Percentiles rank a stretch among this genome's conserved stretches.
Evolutionary conservation across 2,329 filamentous ascomycete genomes (phyloP).

Genomic region (Trichoderma pleuroti): DNA sequence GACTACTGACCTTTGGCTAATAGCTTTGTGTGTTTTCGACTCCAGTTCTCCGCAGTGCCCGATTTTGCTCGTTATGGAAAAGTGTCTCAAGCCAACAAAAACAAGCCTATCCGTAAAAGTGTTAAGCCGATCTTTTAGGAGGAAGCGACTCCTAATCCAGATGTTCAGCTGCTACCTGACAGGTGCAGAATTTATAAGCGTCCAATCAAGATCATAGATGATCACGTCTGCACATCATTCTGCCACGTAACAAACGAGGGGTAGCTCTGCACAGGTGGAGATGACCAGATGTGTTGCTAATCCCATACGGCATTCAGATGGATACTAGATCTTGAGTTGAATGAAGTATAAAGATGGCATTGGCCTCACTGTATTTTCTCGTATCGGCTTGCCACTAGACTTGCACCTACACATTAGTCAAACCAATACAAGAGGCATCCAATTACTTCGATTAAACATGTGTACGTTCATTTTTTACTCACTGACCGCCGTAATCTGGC

Average conservation of each 20-base stretch:
- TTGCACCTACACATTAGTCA: not conserved
- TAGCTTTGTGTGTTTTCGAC: not conserved
- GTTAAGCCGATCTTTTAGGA: not conserved
- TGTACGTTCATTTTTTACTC: not conserved
- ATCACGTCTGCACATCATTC: not conserved
- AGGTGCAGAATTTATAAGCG: not conserved
- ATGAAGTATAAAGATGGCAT: not conserved
- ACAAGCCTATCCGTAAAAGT: not conserved
- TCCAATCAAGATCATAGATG: not conserved
- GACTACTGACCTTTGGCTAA: not conserved
- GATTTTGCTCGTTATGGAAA: not conserved
- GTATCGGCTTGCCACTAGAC: not conserved
- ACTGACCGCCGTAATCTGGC: not conserved
- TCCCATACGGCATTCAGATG: not conserved
- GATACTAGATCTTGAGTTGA: not conserved
- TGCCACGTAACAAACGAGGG: not conserved
- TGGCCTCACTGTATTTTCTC: not conserved
- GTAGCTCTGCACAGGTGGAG: not conserved
- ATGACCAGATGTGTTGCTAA: not conserved
- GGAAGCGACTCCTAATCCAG: not conserved
- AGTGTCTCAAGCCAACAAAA: not conserved
- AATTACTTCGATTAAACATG: not conserved
- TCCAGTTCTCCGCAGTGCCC: not conserved
- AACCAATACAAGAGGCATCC: not conserved
- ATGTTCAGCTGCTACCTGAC: not conserved